These are phyloP conservation scores for Phytophthora pluvialis DNA, from an alignment of 352 stramenopile species.

Conservation along the genomic window DNA sequence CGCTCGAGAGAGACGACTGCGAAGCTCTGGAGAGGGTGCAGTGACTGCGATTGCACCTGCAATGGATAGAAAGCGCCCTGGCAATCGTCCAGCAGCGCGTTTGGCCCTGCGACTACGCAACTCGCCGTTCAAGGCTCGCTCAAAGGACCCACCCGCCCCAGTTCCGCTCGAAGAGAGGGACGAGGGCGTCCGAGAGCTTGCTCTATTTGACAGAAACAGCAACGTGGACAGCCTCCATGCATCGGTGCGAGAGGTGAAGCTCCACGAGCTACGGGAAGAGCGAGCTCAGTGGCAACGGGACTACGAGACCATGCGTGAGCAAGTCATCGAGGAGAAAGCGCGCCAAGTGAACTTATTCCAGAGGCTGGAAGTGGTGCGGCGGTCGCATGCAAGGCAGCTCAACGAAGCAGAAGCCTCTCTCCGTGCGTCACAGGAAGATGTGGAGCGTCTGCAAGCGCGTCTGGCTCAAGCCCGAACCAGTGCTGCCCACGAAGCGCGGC, in stretches of 20 bases:
- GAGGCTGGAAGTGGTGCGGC: slow-evolving; percentile 28
- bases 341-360: slow-evolving; percentile 40
- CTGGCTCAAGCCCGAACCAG: slow-evolving; percentile 29
- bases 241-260: slow-evolving; percentile 30
- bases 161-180: slow-evolving; percentile 12
- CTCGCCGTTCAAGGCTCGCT: slow-evolving; percentile 32
- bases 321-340: slow-evolving; percentile 42
- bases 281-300: slow-evolving; percentile 27
- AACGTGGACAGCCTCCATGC: slow-evolving; percentile 5
- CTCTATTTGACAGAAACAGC: slow-evolving; percentile 7
- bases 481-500: slow-evolving; percentile 33
- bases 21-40: neutral
- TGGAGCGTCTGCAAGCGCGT: slow-evolving; percentile 33
- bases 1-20: slow-evolving; percentile 12
- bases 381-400: slow-evolving; percentile 25
- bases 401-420: slow-evolving; percentile 28
- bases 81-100: slow-evolving; percentile 15
- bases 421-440: slow-evolving; percentile 25
- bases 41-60: neutral
- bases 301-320: slow-evolving; percentile 39
- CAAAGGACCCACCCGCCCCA: slow-evolving; percentile 3
- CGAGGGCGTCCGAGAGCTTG: neutral
- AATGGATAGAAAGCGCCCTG: slow-evolving; percentile 4
- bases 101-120: slow-evolving; percentile 28
- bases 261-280: slow-evolving; percentile 27